Conservation (phyloP, 2,329 filamentous ascomycete genomes). For the Diaporthe vexans region DNA sequence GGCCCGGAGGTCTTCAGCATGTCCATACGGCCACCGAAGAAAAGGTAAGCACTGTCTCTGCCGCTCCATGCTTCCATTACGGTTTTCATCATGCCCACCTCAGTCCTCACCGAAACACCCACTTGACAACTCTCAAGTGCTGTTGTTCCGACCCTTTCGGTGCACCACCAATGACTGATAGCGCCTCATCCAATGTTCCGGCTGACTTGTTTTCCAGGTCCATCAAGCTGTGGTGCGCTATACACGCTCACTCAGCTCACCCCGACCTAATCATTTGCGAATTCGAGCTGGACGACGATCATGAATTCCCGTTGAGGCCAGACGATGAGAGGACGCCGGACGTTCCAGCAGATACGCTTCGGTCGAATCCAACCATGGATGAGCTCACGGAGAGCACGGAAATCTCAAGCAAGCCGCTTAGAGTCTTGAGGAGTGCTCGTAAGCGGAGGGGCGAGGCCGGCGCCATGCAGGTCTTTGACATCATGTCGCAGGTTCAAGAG, state of each 20-base stretch:
- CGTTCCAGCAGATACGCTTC: conserved; percentile 79
- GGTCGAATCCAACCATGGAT: conserved; percentile 79
- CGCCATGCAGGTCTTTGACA: conserved; percentile 91
- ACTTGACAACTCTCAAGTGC: background rate
- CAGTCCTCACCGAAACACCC: background rate
- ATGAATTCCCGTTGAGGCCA: conserved; percentile 76
- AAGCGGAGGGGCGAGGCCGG: conserved; percentile 83
- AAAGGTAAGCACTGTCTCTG: conserved; percentile 48
- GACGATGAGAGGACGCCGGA: conserved; percentile 71
- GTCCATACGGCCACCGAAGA: conserved; percentile 72
- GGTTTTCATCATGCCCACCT: background rate
- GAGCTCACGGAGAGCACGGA: conserved; percentile 83
- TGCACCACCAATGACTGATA: background rate
- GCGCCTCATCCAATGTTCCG: background rate
- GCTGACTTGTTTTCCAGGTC: conserved; percentile 53
- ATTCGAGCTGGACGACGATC: conserved; percentile 87
- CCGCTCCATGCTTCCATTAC: background rate
- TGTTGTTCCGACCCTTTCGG: too few species aligned
- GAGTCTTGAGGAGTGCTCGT: conserved; percentile 80
- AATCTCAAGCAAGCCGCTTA: conserved; percentile 81
- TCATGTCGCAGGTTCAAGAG: conserved; percentile 92
- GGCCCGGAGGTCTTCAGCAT: conserved; percentile 90
- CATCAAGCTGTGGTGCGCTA: conserved; percentile 87
- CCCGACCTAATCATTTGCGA: conserved; percentile 85
- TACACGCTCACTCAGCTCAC: conserved; percentile 80